Evolutionary conservation across 352 stramenopile genomes (phyloP).

Genomic region (Halophytophthora batemanensis): DNA sequence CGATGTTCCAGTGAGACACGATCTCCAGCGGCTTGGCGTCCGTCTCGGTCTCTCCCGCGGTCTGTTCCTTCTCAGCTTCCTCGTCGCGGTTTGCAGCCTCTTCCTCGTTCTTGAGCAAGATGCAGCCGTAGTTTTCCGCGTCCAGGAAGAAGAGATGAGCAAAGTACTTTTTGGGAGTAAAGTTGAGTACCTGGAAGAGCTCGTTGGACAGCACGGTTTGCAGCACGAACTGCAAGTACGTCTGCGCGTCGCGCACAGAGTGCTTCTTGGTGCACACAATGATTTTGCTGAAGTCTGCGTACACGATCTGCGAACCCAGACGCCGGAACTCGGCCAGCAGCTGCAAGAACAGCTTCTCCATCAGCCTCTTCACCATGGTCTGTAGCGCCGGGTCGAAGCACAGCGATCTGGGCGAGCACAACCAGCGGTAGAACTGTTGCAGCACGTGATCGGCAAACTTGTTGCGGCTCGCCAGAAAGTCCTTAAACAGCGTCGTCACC

Average conservation of each 20-base stretch:
- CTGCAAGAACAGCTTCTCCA: constrained; percentile 92
- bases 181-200: constrained; percentile 79
- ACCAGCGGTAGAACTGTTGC: constrained; percentile 95
- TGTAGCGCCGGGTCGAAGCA: constrained; percentile 95
- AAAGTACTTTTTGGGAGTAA: constrained; percentile 82
- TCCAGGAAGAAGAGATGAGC: constrained; percentile 94
- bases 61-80: constrained; percentile 20
- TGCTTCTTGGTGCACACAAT: constrained; percentile 67
- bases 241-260: constrained; percentile 83
- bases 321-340: constrained; percentile 93
- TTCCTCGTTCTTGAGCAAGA: constrained; percentile 62
- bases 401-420: constrained; percentile 89
- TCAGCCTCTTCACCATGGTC: constrained; percentile 92
- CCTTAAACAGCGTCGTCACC: constrained; percentile 93
- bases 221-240: constrained; percentile 95
- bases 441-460: constrained; percentile 94
- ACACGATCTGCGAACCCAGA: constrained; percentile 94
- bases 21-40: constrained; percentile 50
- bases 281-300: constrained; percentile 78
- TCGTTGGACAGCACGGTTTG: constrained; percentile 87
- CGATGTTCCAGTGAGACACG: constrained; percentile 88
- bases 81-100: constrained; percentile 28
- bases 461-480: constrained; percentile 88
- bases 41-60: constrained; percentile 19
- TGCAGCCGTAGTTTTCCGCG: constrained; percentile 94